A percentile compares a stretch with the other conserved stretches of the same genome.
Evolutionary conservation across 2,329 filamentous ascomycete species (phyloP).

Genomic region (Fusarium illudens): DNA sequence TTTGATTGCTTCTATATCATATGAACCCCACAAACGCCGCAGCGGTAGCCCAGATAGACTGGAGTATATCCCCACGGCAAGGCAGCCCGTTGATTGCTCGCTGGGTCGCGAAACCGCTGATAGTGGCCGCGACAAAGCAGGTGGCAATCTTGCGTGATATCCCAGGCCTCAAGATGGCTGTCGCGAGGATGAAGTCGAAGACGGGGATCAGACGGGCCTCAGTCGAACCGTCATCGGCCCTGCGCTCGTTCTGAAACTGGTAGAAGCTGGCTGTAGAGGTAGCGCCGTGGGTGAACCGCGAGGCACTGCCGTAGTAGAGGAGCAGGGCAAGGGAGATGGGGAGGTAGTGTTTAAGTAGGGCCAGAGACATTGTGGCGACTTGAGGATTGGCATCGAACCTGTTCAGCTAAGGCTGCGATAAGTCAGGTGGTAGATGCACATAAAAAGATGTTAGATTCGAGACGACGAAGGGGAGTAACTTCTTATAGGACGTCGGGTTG

Average conservation of each 20-base stretch:
- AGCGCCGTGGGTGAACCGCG: conserved; percentile 20
- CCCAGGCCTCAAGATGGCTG: conserved; percentile 3
- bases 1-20: background rate
- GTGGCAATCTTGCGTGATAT: conserved; percentile 7
- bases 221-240: conserved; percentile 13
- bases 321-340: conserved; percentile 17
- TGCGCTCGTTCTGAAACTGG: conserved; percentile 18
- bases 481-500: background rate
- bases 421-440: background rate
- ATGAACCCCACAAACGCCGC: background rate
- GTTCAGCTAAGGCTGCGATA: background rate
- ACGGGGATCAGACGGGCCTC: conserved; percentile 12
- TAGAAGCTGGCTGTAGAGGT: conserved; percentile 23
- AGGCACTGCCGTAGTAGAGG: conserved; percentile 31
- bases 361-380: background rate
- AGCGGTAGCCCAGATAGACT: conserved; percentile 17
- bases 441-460: background rate
- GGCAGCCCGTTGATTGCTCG: conserved; percentile 3
- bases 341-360: background rate
- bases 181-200: conserved; percentile 10
- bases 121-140: conserved; percentile 24
- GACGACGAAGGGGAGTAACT: background rate
- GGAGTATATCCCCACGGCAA: conserved; percentile 3
- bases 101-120: conserved; percentile 7
- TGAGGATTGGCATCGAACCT: background rate